phyloP scores from a whole-genome alignment of 192 early-diverging fungal species.

The Linnemannia elongata region DNA sequence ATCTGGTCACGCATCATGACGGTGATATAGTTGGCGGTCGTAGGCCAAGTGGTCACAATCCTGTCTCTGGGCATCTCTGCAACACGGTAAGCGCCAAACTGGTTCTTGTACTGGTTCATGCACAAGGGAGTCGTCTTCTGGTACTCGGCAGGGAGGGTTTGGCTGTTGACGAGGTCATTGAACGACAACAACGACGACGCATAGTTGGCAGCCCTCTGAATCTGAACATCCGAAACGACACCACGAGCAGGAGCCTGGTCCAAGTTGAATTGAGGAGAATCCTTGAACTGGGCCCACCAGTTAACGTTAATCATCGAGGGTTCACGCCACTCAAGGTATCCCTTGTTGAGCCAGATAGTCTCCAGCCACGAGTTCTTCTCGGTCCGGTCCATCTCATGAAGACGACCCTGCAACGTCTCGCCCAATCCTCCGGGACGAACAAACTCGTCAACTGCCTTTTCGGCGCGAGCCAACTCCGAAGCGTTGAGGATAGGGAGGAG shows the following conservation, averaged over 20 bases:
- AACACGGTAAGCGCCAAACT: slow-evolving; percentile 87
- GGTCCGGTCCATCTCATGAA: slow-evolving; percentile 75
- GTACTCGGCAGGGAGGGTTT: slow-evolving; percentile 75
- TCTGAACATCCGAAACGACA: slow-evolving; percentile 77
- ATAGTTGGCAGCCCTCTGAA: slow-evolving; percentile 84
- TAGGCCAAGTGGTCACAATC: slow-evolving; percentile 78
- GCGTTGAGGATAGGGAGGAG: slow-evolving; percentile 75
- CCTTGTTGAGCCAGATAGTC: slow-evolving; percentile 84
- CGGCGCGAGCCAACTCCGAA: slow-evolving; percentile 71
- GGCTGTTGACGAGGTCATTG: slow-evolving; percentile 80
- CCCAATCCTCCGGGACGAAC: slow-evolving; percentile 75
- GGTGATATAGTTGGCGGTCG: slow-evolving; percentile 84
- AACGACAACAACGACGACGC: slow-evolving; percentile 76
- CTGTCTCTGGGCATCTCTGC: slow-evolving; percentile 78
- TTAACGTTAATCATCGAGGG: slow-evolving; percentile 90
- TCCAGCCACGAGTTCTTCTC: slow-evolving; percentile 92
- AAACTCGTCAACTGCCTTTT: slow-evolving; percentile 80
- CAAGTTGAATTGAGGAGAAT: slow-evolving; percentile 66
- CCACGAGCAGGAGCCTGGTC: slow-evolving; percentile 59
- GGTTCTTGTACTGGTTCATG: slow-evolving; percentile 95
- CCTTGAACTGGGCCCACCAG: slow-evolving; percentile 85
- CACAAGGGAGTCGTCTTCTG: slow-evolving; percentile 82
- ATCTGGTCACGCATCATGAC: slow-evolving; percentile 90
- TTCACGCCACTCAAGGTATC: slow-evolving; percentile 89
- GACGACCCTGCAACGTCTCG: slow-evolving; percentile 78